phyloP scores from a whole-genome alignment of 192 early-diverging fungal genomes.

The Martensiomyces pterosporus region DNA sequence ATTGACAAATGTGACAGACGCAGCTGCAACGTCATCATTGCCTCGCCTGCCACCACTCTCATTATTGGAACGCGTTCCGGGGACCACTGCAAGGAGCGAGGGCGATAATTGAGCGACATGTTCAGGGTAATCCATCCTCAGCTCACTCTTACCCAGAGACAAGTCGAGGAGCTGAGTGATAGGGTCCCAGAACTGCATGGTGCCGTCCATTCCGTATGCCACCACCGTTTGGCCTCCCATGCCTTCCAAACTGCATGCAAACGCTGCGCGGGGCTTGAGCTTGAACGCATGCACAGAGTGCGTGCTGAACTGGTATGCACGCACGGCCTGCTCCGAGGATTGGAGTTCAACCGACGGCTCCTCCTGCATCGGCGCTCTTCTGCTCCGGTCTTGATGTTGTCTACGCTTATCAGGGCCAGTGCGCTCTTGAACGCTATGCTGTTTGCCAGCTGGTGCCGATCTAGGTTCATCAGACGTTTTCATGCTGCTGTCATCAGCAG shows the following conservation, averaged over 20 bases:
- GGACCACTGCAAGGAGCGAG: constrained; percentile 15
- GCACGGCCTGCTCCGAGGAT: background rate
- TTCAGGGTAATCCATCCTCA: constrained; percentile 21
- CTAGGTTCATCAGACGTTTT: no score
- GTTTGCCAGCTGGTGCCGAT: no score
- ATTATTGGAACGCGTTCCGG: constrained; percentile 10
- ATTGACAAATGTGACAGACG: background rate
- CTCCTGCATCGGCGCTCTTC: no score
- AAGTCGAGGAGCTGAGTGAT: background rate
- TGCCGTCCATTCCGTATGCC: constrained; percentile 30
- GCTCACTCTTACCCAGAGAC: background rate
- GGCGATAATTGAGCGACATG: constrained; percentile 25
- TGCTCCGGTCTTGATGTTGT: no score
- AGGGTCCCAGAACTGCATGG: constrained; percentile 38
- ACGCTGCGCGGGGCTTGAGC: constrained; percentile 31
- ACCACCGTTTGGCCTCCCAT: constrained; percentile 8
- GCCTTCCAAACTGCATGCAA: constrained; percentile 17
- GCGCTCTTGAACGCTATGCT: no score
- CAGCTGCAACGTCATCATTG: background rate
- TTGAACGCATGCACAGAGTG: constrained; percentile 14
- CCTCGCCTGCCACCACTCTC: background rate
- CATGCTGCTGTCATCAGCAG: no score
- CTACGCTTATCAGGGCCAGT: no score
- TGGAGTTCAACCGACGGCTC: no score
- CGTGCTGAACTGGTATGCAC: constrained; percentile 23